Conservation (phyloP, 1,284 basidiomycete species). For the Ustilago cynodontis region DNA sequence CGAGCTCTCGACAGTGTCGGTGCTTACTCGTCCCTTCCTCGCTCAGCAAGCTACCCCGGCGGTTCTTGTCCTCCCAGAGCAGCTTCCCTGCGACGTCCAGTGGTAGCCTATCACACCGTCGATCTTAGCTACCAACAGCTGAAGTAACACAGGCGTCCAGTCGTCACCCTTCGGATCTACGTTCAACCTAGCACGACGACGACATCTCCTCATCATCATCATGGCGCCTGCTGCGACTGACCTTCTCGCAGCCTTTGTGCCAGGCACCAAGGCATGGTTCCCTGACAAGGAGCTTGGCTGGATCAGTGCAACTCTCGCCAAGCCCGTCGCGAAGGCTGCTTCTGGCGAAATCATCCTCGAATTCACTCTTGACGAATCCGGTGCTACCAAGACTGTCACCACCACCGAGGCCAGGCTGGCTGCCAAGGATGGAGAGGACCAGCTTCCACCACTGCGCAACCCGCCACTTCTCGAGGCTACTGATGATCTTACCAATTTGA, state of each 20-base stretch:
- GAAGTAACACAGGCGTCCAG: background rate
- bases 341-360: conserved; percentile 58
- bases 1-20: conserved; percentile 9
- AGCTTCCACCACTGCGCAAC: conserved; percentile 91
- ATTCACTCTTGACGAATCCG: conserved; percentile 65
- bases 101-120: background rate
- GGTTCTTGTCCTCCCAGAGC: conserved; percentile 13
- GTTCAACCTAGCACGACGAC: background rate
- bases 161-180: background rate
- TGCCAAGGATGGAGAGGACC: conserved; percentile 53
- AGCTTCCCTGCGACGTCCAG: background rate
- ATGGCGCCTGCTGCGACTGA: conserved; percentile 56
- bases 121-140: conserved; percentile 6
- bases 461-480: conserved; percentile 95
- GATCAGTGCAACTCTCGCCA: conserved; percentile 86
- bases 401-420: conserved; percentile 59
- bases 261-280: conserved; percentile 75
- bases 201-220: conserved; percentile 6
- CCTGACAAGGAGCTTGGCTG: conserved; percentile 91
- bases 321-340: conserved; percentile 59
- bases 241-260: conserved; percentile 66
- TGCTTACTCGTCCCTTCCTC: conserved; percentile 1
- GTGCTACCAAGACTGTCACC: conserved; percentile 56
- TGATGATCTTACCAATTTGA: conserved; percentile 96
- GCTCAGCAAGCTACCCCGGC: conserved; percentile 32